These are phyloP conservation scores for Colletotrichum costaricense DNA, from an alignment of 2,329 filamentous ascomycete species.

Conservation along the genomic window DNA sequence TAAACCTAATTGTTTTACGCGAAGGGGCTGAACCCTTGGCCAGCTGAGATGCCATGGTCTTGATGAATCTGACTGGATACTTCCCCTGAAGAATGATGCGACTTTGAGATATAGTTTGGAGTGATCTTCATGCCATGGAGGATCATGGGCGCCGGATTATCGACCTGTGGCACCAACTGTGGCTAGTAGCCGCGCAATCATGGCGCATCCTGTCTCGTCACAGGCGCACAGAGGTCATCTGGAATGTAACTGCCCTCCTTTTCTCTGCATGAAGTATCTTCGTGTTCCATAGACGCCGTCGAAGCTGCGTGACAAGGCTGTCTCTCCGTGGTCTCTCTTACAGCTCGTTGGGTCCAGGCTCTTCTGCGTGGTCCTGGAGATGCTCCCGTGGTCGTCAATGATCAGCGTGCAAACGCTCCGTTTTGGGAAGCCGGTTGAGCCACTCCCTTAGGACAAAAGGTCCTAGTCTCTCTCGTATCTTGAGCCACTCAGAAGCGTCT, in stretches of 20 bases:
- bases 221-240: background rate
- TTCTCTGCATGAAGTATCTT: constrained; percentile 12
- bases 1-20: constrained; percentile 10
- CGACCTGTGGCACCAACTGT: constrained; percentile 26
- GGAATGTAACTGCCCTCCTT: constrained; percentile 4
- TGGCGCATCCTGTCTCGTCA: background rate
- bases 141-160: constrained; percentile 3
- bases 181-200: constrained; percentile 27
- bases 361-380: background rate
- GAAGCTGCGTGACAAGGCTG: background rate
- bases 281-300: background rate
- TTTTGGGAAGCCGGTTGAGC: constrained; percentile 21
- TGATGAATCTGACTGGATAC: constrained; percentile 8
- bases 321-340: background rate
- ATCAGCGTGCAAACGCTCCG: constrained; percentile 26
- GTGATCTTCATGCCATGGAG: constrained; percentile 12
- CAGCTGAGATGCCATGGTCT: constrained; percentile 20
- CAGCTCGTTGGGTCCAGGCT: background rate
- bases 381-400: background rate
- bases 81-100: constrained; percentile 27
- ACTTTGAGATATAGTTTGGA: background rate
- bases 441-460: background rate
- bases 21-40: constrained; percentile 18
- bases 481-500: constrained; percentile 14
- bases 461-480: constrained; percentile 19